Percentiles rank a stretch among this genome's conserved stretches.
Conservation (phyloP, 371 early-diverging fungal species). For the Mucor circinelloides region DNA sequence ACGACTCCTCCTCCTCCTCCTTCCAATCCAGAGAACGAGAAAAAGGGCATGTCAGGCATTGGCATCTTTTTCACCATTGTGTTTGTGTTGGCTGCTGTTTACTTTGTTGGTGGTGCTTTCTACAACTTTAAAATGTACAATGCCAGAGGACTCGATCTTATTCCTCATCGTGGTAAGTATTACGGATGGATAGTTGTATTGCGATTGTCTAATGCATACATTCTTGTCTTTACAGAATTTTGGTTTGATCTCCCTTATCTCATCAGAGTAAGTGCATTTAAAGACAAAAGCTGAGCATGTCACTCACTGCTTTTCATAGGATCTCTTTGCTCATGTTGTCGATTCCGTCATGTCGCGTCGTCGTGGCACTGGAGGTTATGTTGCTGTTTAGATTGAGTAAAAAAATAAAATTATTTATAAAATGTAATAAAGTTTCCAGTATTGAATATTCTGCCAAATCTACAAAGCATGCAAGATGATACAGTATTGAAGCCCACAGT, state of each 20-base stretch:
- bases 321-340: constrained; percentile 47
- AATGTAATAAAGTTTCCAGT: neutral
- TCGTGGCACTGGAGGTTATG: constrained; percentile 52
- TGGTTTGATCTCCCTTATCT: constrained; percentile 56
- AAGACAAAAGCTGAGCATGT: neutral
- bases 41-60: constrained; percentile 43
- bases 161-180: constrained; percentile 60
- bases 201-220: neutral
- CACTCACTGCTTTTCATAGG: constrained; percentile 18
- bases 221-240: constrained; percentile 36
- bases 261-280: constrained; percentile 31
- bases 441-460: neutral
- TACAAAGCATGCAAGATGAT: neutral
- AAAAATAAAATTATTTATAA: neutral
- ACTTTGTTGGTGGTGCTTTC: constrained; percentile 60
- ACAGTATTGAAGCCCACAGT: too few species aligned
- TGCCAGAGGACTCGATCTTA: constrained; percentile 61
- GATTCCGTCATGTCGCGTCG: constrained; percentile 49
- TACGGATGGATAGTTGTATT: neutral
- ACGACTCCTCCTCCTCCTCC: constrained; percentile 12
- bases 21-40: neutral
- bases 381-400: constrained; percentile 33
- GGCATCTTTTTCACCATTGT: constrained; percentile 60
- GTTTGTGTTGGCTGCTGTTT: constrained; percentile 46
- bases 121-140: constrained; percentile 64